Base-by-base conservation (phyloP, 495 filamentous ascomycete genomes). In the Penicillium longicatenatum region DNA sequence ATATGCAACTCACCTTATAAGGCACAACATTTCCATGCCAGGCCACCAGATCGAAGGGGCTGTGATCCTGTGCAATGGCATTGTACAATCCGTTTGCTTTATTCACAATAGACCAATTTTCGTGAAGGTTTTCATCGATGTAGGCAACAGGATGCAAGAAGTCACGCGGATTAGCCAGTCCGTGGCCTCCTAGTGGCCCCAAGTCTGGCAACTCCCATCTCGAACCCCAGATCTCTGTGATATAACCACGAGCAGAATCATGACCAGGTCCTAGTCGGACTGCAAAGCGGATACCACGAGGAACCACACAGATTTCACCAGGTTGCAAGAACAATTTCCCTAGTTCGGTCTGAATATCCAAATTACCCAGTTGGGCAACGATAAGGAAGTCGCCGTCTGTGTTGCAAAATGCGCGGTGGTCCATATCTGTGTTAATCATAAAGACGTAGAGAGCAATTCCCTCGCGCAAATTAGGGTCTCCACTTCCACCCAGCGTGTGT, bases 21-120 rank as follows among this genome's bases (percentile, higher is more conserved):
- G 74, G 75, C 46, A 73, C 68, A n/a, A 73, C 71, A 55, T 77
- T 77, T 2, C 74, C 74, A 60, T 77, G 74, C 74, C 74, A 75
- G 6, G 74, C 74, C 10, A 77, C 69, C 6, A 77, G 45, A 37
- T 77, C 74, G 45, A 72, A 77, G 0, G 72, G 74, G 37, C 68
- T 77, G 52, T 75, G 74, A 53, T 77, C 71, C 49, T 77, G 74
- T 39, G 70, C 65, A 41, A 75, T 73, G 17, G 70, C 68, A 58
- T 66, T 56, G n/a, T 69, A 69, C 29, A 59, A 16, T 2, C 74
- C 74, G 53, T 74, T 75, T 2, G 60, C 60, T 60, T 77, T 77
- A 54, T 70, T 70, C 14, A 77, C 72, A 51, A 77, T 68, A 6
- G 59, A 46, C 61, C 62, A 77, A 21, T 69, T 49, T 17, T 66